Conservation (phyloP, 306 rosid species). For the Malus sylvestris region DNA sequence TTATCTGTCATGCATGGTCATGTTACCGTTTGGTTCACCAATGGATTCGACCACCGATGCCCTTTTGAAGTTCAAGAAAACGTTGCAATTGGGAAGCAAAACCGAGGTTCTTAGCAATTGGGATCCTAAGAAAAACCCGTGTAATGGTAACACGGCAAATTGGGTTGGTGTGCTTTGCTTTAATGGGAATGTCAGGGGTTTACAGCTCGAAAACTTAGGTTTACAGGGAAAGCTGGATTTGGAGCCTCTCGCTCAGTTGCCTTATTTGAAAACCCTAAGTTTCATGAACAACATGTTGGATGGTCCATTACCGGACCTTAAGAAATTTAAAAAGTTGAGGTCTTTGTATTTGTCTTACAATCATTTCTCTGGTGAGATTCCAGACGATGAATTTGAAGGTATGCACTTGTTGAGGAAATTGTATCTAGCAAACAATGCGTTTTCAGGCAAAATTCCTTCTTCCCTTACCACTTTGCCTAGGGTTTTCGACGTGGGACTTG, state of each 20-base stretch:
- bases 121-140: conserved; percentile 45
- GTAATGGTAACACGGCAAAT: conserved; percentile 29
- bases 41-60: conserved; percentile 36
- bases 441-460: conserved; percentile 62
- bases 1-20: conserved; percentile 15
- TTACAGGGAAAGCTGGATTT: conserved; percentile 52
- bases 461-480: conserved; percentile 49
- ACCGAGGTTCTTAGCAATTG: conserved; percentile 37
- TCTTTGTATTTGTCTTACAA: conserved; percentile 57
- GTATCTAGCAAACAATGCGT: conserved; percentile 45
- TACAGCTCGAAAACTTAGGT: conserved; percentile 58
- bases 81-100: conserved; percentile 21
- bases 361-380: conserved; percentile 62
- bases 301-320: conserved; percentile 57
- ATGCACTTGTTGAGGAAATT: conserved; percentile 49
- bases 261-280: conserved; percentile 41
- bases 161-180: conserved; percentile 68
- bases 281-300: conserved; percentile 73
- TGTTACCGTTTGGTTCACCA: background rate
- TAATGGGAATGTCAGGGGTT: conserved; percentile 45
- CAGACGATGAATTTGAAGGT: conserved; percentile 52
- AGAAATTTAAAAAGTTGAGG: conserved; percentile 26
- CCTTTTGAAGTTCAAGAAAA: conserved; percentile 42
- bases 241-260: conserved; percentile 27
- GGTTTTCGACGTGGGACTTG: conserved; percentile 47